phyloP scores from a whole-genome alignment of 768 basidiomycete genomes.

The Mycena vulgaris region DNA sequence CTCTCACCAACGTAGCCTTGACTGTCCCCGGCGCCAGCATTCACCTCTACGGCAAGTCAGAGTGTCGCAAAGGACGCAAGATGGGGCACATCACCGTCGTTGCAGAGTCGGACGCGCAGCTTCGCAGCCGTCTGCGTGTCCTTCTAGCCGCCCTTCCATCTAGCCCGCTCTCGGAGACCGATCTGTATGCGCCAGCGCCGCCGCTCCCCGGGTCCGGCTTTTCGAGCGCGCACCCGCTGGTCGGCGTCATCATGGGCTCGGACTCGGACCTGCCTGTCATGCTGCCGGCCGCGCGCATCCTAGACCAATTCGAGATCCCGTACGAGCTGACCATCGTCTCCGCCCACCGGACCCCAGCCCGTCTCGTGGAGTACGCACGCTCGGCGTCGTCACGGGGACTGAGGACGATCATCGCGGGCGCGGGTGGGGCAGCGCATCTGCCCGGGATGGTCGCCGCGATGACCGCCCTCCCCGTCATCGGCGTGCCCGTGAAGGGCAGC shows the following conservation, averaged over 20 bases:
- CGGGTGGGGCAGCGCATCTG: slow-evolving; percentile 98
- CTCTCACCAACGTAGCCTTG: slow-evolving; percentile 73
- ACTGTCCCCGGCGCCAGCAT: slow-evolving; percentile 81
- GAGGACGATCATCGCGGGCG: slow-evolving; percentile 90
- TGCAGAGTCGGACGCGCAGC: slow-evolving; percentile 83
- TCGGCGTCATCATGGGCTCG: slow-evolving; percentile 98
- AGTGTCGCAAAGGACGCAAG: slow-evolving; percentile 91
- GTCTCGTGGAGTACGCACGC: slow-evolving; percentile 87
- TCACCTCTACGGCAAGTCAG: slow-evolving; percentile 96
- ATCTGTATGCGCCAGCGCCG: slow-evolving; percentile 65
- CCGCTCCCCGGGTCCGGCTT: slow-evolving; percentile 63
- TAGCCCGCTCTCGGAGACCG: slow-evolving; percentile 62
- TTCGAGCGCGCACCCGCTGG: slow-evolving; percentile 81
- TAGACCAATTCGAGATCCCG: slow-evolving; percentile 86
- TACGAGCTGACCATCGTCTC: slow-evolving; percentile 97
- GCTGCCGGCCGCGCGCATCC: slow-evolving; percentile 88
- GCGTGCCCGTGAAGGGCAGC: slow-evolving; percentile 97
- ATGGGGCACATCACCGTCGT: slow-evolving; percentile 98
- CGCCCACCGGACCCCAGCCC: slow-evolving; percentile 94
- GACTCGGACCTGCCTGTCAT: slow-evolving; percentile 98
- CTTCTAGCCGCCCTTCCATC: slow-evolving; percentile 79
- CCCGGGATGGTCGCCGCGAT: slow-evolving; percentile 99
- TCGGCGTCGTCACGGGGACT: slow-evolving; percentile 78
- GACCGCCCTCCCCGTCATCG: slow-evolving; percentile 93
- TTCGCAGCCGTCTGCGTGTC: slow-evolving; percentile 77